phyloP scores from a whole-genome alignment of 768 basidiomycete genomes.

The Melanogaster broomeanus region DNA sequence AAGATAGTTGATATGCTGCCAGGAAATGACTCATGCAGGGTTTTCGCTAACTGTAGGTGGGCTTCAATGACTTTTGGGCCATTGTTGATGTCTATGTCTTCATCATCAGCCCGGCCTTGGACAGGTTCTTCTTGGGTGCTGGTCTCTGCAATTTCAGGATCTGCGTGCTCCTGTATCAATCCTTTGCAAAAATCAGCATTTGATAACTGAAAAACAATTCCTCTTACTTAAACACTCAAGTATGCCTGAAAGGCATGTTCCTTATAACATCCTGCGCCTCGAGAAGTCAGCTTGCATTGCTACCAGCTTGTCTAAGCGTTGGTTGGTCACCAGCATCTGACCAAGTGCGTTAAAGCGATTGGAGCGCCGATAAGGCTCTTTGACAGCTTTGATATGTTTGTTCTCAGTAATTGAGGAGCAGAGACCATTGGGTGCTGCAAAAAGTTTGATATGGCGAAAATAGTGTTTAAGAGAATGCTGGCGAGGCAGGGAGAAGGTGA shows the following conservation, averaged over 20 bases:
- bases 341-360: slow-evolving; percentile 20
- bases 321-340: slow-evolving; percentile 33
- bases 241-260: neutral
- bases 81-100: neutral
- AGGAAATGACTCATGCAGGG: neutral
- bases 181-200: no score
- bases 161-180: no score
- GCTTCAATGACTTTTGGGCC: neutral
- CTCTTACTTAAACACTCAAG: neutral
- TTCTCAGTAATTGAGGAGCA: slow-evolving; percentile 39
- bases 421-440: slow-evolving; percentile 35
- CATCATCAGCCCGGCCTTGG: neutral
- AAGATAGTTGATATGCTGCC: neutral
- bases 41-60: neutral
- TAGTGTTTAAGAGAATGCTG: slow-evolving; percentile 38
- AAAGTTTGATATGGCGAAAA: slow-evolving; percentile 14
- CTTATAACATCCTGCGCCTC: slow-evolving; percentile 19
- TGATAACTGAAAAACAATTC: no score
- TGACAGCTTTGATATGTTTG: slow-evolving; percentile 38
- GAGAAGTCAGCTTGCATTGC: slow-evolving; percentile 19
- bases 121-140: no score
- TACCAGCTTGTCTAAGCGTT: slow-evolving; percentile 28
- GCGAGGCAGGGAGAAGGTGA: slow-evolving; percentile 25
- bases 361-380: slow-evolving; percentile 33
- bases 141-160: no score